Evolutionary conservation across 306 rosid species (phyloP), one percentile per base, ranked within the genome.

Genomic region (Citrullus colocynthis): DNA sequence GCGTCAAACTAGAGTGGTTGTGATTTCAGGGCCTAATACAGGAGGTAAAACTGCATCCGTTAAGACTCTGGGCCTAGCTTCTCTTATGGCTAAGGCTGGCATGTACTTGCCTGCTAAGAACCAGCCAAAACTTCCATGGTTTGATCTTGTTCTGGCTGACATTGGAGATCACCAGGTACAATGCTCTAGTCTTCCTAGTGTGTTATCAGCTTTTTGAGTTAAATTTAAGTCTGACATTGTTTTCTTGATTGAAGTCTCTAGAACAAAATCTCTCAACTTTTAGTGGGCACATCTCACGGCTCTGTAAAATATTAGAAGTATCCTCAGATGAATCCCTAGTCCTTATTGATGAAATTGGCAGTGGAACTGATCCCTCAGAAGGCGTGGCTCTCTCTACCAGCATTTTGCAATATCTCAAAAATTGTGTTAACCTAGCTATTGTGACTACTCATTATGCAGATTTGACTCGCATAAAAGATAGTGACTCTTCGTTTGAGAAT

Each of bases 301-400:
- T 94, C 58, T 60, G 92, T 76, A 89, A 87, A 83, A 89, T 92
- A 70, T 80, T 90, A 85, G 88, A 89, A 86, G 93, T 89, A 84
- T 79, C 92, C 78, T 85, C 95, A 15, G 78, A 86, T 82, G 86
- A 88, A 78, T 92, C 97, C 61, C 96, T 94, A 80, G 93, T 94
- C 85, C 97, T 92, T 73, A 84, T 94, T 44, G 97, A 94, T 83
- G 98, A 94, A 87, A 94, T 94, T 83, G 98, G 98, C 37, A 36
- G 96, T 84, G 96, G 98, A 82, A 94, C 98, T 51, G 98, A 94
- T 83, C 98, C 98, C 71, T 90, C 98, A 57, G 98, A 94, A 89
- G 98, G 98, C 57, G 92, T 94, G 81, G 96, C 98, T 85, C 98
- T 94, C 86, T 92, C 98, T 24, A 28, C 92, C 74, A 92, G 97